Base-by-base conservation (phyloP, 306 rosid genomes). In the Cucurbita moschata region DNA sequence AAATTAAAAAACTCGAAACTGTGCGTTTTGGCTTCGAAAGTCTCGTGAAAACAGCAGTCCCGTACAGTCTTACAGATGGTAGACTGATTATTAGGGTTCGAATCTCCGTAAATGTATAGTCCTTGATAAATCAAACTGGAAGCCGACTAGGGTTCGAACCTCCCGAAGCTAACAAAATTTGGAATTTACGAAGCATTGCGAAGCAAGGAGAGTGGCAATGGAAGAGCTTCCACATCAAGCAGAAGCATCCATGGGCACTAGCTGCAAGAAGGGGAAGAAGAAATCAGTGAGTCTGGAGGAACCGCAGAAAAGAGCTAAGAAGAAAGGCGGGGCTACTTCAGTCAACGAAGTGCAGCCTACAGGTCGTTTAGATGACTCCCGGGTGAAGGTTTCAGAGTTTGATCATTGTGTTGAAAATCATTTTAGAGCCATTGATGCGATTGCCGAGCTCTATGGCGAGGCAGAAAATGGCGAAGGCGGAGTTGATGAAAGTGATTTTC, bases 391-490 rank as follows among this genome's bases (percentile, higher is more conserved):
- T 67, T 87, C 84, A 19, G 14, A 56, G 58, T 87, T 90, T 65
- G 96, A 94, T 70, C 62, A 71, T 69, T 94, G 87, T 6, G 83
- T 67, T 51, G 90, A 88, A 77, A 87, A 86, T 63, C 90, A 87
- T 83, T 90, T 89, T 67, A 69, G 76, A 55, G 81, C 82, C 78
- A 83, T 86, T 52, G 89, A 84, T 46, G 57, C 77, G 37, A 77
- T 94, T 60, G 81, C 84, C 65, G 64, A 80, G 80, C 89, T 89
- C 54, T 90, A 91, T 10, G 86, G 95, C 7, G 83, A 90, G 76
- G 84, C 70, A 6, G 82, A 44, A 4, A 62, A 70, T 5, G 75
- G 19, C 65, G 62, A 50, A 53, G 78, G n/a, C 3, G 76, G 30
- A 4, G 10, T 81, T 12, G 87, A 81, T 3, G 86, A 82, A 30